Evolutionary conservation across 2,329 filamentous ascomycete genomes (phyloP).

Genomic region (Ilyonectria sp.): DNA sequence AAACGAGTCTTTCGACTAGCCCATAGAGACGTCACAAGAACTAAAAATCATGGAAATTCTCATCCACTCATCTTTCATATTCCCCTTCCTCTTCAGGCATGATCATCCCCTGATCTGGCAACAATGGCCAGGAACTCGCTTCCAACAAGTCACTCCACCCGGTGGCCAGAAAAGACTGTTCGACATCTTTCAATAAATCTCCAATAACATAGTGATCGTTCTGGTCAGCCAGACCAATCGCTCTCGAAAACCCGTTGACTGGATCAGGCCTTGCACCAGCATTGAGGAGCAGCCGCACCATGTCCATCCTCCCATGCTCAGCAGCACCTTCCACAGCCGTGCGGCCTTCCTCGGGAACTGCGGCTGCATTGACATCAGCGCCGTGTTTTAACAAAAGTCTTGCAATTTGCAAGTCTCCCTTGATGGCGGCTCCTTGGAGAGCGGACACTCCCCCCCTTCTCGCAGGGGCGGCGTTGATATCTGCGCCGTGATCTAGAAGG

Average conservation of each 20-base stretch:
- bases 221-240: constrained; percentile 13
- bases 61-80: background rate
- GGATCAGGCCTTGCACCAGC: constrained; percentile 1
- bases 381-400: background rate
- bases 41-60: no score
- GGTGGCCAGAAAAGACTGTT: background rate
- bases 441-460: background rate
- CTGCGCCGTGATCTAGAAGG: background rate
- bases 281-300: constrained; percentile 13
- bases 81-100: background rate
- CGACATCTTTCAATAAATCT: background rate
- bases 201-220: constrained; percentile 1
- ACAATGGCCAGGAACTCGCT: background rate
- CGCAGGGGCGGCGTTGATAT: constrained; percentile 5
- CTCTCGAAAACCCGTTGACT: background rate
- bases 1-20: no score
- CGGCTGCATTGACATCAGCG: background rate
- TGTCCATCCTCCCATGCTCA: constrained; percentile 22
- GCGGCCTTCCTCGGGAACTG: background rate
- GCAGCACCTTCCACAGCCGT: constrained; percentile 21
- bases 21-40: background rate
- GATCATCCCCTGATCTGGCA: background rate
- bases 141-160: background rate
- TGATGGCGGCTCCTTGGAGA: constrained; percentile 8
- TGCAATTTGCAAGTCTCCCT: constrained; percentile 4